These are phyloP conservation scores for Chiua virens DNA, from an alignment of 768 basidiomycete genomes.

Conservation along the genomic window DNA sequence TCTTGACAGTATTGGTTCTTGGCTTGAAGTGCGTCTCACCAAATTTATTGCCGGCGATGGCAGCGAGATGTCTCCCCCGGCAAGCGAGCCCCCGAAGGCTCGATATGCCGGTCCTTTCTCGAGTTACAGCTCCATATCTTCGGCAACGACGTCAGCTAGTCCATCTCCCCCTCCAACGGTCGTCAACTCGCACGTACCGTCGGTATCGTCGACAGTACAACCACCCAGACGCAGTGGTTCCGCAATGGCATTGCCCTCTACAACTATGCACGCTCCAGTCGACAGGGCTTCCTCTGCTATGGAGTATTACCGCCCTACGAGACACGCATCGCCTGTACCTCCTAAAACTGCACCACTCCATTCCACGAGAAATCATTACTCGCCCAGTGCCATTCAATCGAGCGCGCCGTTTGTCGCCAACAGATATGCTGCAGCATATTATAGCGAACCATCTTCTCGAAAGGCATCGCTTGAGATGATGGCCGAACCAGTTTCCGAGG, in stretches of 20 bases:
- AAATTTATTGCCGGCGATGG: constrained; percentile 94
- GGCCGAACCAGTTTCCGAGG: constrained; percentile 24
- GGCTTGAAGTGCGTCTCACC: constrained; percentile 89
- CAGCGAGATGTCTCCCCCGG: constrained; percentile 45
- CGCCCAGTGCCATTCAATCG: constrained; percentile 29
- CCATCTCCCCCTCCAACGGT: constrained; percentile 72
- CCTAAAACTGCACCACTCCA: constrained; percentile 56
- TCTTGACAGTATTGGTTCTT: constrained; percentile 86
- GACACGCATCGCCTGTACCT: constrained; percentile 53
- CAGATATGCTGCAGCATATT: constrained; percentile 37
- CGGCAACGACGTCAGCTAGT: constrained; percentile 68
- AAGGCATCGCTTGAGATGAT: constrained; percentile 33
- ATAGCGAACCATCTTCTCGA: constrained; percentile 29
- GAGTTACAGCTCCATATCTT: constrained; percentile 90
- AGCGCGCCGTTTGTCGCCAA: constrained; percentile 33
- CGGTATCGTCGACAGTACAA: constrained; percentile 33
- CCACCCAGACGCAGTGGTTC: constrained; percentile 67
- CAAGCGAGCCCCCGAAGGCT: constrained; percentile 34
- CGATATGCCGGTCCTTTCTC: constrained; percentile 80
- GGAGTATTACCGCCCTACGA: constrained; percentile 58
- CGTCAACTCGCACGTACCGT: constrained; percentile 36
- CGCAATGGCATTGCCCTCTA: constrained; percentile 57
- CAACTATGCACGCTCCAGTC: constrained; percentile 50
- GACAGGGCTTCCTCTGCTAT: constrained; percentile 79
- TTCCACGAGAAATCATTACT: constrained; percentile 29